Conservation (phyloP, 176 grass and related monocot genomes). For the Luzula sylvatica region DNA sequence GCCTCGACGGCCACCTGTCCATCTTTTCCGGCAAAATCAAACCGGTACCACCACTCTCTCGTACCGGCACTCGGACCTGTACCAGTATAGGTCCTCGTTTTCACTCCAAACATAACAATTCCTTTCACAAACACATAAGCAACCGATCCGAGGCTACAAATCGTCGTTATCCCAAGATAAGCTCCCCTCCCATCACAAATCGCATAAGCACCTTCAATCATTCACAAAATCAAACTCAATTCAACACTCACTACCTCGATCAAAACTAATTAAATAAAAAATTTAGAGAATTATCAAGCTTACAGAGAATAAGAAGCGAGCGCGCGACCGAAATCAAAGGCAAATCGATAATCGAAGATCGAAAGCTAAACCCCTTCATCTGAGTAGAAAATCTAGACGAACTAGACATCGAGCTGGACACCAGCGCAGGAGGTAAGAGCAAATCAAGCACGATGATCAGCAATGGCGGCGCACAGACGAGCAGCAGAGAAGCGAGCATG, state of each 20-base stretch:
- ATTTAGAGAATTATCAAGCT: neutral
- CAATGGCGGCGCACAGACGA: constrained; percentile 80
- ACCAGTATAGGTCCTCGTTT: neutral
- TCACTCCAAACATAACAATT: constrained; percentile 18
- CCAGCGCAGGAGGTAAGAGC: constrained; percentile 45
- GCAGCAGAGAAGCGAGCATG: constrained; percentile 73
- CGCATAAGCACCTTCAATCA: constrained; percentile 41
- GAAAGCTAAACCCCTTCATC: constrained; percentile 48
- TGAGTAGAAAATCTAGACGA: constrained; percentile 16
- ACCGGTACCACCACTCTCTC: neutral
- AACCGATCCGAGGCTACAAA: constrained; percentile 33
- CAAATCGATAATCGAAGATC: constrained; percentile 59
- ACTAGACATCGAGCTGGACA: constrained; percentile 39
- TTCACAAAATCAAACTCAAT: neutral
- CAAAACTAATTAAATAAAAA: neutral
- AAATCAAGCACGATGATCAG: constrained; percentile 75
- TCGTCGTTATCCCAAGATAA: constrained; percentile 42
- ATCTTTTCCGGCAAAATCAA: constrained; percentile 6
- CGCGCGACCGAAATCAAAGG: constrained; percentile 53
- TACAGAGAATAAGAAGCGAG: constrained; percentile 66
- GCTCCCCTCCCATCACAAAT: constrained; percentile 41
- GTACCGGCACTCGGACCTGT: neutral
- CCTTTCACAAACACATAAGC: constrained; percentile 58
- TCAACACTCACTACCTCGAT: neutral
- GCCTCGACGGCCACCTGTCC: constrained; percentile 28